Conservation (phyloP, 352 stramenopile genomes). For the Pythium vanterpoolii region DNA sequence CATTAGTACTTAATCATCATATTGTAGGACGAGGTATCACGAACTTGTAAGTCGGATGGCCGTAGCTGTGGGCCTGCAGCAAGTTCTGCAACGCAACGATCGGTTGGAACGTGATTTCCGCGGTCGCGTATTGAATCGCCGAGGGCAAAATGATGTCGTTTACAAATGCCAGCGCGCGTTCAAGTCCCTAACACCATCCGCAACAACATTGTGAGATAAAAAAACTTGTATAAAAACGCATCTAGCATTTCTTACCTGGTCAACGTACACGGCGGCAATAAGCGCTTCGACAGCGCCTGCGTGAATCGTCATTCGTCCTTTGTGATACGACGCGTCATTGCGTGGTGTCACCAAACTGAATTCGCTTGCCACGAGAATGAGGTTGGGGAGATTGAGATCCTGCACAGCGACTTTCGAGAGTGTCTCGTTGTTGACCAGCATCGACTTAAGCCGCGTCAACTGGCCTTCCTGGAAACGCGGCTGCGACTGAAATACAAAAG, state of each 20-base stretch:
- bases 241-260: slow-evolving; percentile 40
- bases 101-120: slow-evolving; percentile 52
- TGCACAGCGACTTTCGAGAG: slow-evolving; percentile 61
- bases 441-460: slow-evolving; percentile 60
- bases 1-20: not conserved
- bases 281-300: slow-evolving; percentile 71
- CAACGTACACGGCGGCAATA: slow-evolving; percentile 74
- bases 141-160: slow-evolving; percentile 57
- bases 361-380: slow-evolving; percentile 54
- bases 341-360: slow-evolving; percentile 33
- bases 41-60: slow-evolving; percentile 51
- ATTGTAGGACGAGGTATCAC: not conserved
- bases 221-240: not conserved
- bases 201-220: not conserved
- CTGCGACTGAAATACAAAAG: slow-evolving; percentile 72
- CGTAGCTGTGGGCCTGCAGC: slow-evolving; percentile 59
- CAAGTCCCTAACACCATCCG: slow-evolving; percentile 39
- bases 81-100: slow-evolving; percentile 64
- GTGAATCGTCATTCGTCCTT: slow-evolving; percentile 68
- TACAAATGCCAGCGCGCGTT: slow-evolving; percentile 59
- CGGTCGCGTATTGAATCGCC: slow-evolving; percentile 49
- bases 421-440: slow-evolving; percentile 76
- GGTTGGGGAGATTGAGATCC: slow-evolving; percentile 51
- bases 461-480: slow-evolving; percentile 71
- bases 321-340: slow-evolving; percentile 28